phyloP scores from a whole-genome alignment of 805 yeast genomes.

The Ogataea nonfermentans region DNA sequence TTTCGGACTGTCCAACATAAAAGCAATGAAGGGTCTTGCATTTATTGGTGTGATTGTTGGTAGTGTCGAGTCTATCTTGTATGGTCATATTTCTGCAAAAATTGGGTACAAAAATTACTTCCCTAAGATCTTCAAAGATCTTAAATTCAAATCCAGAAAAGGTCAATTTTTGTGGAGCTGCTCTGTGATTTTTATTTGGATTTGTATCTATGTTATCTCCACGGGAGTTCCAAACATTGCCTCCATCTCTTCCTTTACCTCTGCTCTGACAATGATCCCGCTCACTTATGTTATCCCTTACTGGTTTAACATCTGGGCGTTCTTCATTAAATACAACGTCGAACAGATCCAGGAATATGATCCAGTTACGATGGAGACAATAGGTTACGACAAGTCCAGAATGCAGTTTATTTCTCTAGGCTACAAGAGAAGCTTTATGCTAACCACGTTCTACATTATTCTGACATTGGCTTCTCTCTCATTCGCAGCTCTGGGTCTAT shows the following conservation, averaged over 20 bases:
- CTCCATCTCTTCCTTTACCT: conserved; percentile 26
- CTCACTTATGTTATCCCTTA: conserved; percentile 30
- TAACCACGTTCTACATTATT: conserved; percentile 21
- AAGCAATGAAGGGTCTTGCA: conserved; percentile 37
- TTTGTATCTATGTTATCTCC: conserved; percentile 18
- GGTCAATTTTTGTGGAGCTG: conserved; percentile 28
- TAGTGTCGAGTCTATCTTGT: conserved; percentile 43
- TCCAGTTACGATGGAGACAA: conserved; percentile 2
- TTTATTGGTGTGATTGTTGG: conserved; percentile 39
- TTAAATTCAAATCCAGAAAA: conserved; percentile 32
- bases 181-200: conserved; percentile 17
- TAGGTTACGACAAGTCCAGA: conserved; percentile 3
- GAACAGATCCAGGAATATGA: conserved; percentile 6
- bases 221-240: conserved; percentile 31
- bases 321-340: conserved; percentile 17
- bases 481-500: conserved; percentile 31
- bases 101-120: conserved; percentile 41
- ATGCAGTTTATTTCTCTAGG: conserved; percentile 14
- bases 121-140: conserved; percentile 34
- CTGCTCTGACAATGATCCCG: conserved; percentile 30
- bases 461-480: conserved; percentile 27
- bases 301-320: conserved; percentile 24
- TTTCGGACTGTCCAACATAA: conserved; percentile 37
- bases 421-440: conserved; percentile 15
- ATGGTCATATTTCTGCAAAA: conserved; percentile 47